phyloP scores from a whole-genome alignment of 805 yeast genomes.

The Metschnikowia koreensis region DNA sequence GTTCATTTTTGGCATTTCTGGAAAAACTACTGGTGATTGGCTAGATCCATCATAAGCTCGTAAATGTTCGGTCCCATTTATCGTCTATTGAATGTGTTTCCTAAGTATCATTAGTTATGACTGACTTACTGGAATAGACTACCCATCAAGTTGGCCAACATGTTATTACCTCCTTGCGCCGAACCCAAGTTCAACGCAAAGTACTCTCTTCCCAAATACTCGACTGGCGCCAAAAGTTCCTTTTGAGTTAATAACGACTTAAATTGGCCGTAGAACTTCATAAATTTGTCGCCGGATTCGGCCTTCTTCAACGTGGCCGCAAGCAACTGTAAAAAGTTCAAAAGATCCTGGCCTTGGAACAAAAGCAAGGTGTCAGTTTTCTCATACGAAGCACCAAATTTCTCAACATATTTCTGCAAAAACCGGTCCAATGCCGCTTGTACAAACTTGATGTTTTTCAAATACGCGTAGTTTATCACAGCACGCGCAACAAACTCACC shows the following conservation, averaged over 20 bases:
- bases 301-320: constrained; percentile 55
- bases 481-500: constrained; percentile 51
- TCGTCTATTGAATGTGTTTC: too few species aligned
- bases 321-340: constrained; percentile 71
- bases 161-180: constrained; percentile 38
- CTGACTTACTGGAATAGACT: constrained; percentile 34
- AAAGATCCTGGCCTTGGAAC: constrained; percentile 42
- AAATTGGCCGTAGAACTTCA: constrained; percentile 53
- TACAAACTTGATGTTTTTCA: constrained; percentile 65
- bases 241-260: constrained; percentile 29
- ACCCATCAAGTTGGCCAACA: constrained; percentile 66
- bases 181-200: constrained; percentile 54
- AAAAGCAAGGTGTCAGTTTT: background rate
- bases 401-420: constrained; percentile 18
- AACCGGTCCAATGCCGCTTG: constrained; percentile 28
- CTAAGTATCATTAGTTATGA: too few species aligned
- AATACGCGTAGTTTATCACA: constrained; percentile 69
- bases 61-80: too few species aligned
- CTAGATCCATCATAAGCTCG: too few species aligned
- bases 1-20: background rate
- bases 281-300: constrained; percentile 49
- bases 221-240: constrained; percentile 46
- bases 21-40: too few species aligned
- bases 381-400: constrained; percentile 22
- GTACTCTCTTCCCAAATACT: constrained; percentile 57